Evolutionary conservation across 495 filamentous ascomycete genomes (phyloP).

Genomic region (Tuber microsphaerosporum): DNA sequence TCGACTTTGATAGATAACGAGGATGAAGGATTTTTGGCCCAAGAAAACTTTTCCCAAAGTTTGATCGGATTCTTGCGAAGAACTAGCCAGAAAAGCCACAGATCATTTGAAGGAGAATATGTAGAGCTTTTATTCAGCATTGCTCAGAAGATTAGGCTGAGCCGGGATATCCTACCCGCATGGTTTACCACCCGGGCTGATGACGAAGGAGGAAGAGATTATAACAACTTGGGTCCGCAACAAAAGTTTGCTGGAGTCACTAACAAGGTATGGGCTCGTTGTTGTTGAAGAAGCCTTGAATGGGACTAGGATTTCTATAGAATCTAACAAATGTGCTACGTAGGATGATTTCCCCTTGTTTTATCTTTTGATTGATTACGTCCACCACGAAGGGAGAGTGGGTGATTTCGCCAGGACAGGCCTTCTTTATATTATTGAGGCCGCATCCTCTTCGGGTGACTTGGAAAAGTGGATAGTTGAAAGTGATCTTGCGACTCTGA

Average conservation of each 20-base stretch:
- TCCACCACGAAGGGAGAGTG: constrained; percentile 83
- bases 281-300: background rate
- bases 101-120: constrained; percentile 72
- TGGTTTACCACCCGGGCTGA: constrained; percentile 68
- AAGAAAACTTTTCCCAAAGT: constrained; percentile 70
- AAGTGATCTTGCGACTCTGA: constrained; percentile 90
- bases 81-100: constrained; percentile 54
- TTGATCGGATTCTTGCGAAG: constrained; percentile 70
- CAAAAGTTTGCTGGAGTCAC: constrained; percentile 76
- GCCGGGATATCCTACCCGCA: constrained; percentile 71
- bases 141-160: constrained; percentile 84
- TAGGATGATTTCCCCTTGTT: constrained; percentile 86
- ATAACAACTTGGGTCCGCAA: constrained; percentile 47
- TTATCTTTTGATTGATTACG: constrained; percentile 89
- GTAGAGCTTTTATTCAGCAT: constrained; percentile 91
- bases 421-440: constrained; percentile 89
- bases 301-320: background rate
- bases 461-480: constrained; percentile 95
- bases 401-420: constrained; percentile 98
- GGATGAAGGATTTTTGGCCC: constrained; percentile 85
- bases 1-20: constrained; percentile 88
- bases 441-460: constrained; percentile 68
- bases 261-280: constrained; percentile 51
- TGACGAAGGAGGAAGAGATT: constrained; percentile 43
- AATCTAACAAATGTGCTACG: constrained; percentile 13